phyloP scores from a whole-genome alignment of 225 moss, liverwort and hornwort genomes.

The Pseudisothecium myosuroides region DNA sequence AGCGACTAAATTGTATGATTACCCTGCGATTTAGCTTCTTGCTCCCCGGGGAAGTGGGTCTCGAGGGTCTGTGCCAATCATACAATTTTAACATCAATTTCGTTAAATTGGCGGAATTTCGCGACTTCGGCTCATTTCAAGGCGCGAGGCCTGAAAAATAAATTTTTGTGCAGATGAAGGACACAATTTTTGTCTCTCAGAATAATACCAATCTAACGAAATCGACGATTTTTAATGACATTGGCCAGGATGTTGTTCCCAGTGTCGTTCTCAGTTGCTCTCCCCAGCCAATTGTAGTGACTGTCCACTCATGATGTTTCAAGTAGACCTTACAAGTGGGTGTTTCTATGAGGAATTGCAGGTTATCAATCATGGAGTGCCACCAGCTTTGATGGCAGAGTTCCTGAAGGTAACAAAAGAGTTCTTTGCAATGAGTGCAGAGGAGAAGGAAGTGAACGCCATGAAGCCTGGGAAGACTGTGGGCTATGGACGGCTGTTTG shows the following conservation, averaged over 20 bases:
- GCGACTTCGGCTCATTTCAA: too few species aligned
- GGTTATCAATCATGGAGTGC: conserved; percentile 23
- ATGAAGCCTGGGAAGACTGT: conserved; percentile 16
- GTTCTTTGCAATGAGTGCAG: conserved; percentile 15
- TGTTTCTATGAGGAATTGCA: not conserved
- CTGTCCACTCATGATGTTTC: not conserved
- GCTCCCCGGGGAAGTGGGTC: too few species aligned
- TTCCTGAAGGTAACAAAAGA: conserved; percentile 1
- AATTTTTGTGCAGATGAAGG: not conserved
- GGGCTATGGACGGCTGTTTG: conserved; percentile 27
- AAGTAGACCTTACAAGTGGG: not conserved
- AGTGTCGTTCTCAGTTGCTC: not conserved
- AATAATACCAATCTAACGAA: not conserved
- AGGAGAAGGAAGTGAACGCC: conserved; percentile 26
- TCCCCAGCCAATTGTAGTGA: not conserved
- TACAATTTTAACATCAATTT: too few species aligned
- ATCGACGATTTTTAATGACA: not conserved
- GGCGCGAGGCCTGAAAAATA: too few species aligned
- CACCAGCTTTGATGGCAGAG: conserved; percentile 7
- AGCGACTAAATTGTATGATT: not conserved
- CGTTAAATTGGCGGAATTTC: not conserved
- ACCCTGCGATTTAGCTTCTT: not conserved
- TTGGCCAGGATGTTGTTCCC: not conserved
- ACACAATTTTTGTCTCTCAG: not conserved
- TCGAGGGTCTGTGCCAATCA: not conserved